A percentile compares a stretch with the other conserved stretches of the same genome.
Conservation (phyloP, 495 filamentous ascomycete species). For the Melanomma pulvis-pyrius region DNA sequence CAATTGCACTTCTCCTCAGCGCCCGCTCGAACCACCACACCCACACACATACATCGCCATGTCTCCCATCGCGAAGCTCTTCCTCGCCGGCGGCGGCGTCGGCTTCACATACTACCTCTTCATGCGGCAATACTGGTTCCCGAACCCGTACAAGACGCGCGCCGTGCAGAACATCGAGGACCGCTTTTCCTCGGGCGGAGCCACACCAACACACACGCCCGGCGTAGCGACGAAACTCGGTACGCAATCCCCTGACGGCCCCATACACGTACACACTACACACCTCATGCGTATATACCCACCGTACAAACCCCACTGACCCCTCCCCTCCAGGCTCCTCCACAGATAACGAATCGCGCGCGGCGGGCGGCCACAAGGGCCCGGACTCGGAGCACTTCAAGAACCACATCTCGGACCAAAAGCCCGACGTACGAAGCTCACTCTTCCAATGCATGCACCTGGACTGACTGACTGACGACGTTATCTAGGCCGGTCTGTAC, state of each 20-base stretch:
- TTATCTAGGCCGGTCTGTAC: not conserved
- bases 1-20: not conserved
- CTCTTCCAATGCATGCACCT: not conserved
- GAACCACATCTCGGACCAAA: slow-evolving; percentile 14
- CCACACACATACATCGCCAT: not conserved
- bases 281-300: not conserved
- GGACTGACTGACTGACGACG: slow-evolving; percentile 1
- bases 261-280: not conserved
- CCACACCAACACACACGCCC: slow-evolving; percentile 35
- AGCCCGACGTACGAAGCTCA: slow-evolving; percentile 3
- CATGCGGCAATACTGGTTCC: slow-evolving; percentile 35
- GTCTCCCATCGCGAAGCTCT: slow-evolving; percentile 35
- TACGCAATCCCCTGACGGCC: too few species aligned
- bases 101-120: slow-evolving; percentile 34
- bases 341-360: not conserved
- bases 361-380: not conserved
- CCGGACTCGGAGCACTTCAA: slow-evolving; percentile 11
- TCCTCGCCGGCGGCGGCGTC: slow-evolving; percentile 39
- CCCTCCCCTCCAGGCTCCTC: not conserved
- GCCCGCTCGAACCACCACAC: not conserved
- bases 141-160: slow-evolving; percentile 38
- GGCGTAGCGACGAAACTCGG: slow-evolving; percentile 38
- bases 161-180: slow-evolving; percentile 40
- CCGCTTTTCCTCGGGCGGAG: slow-evolving; percentile 39
- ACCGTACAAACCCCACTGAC: not conserved